A percentile compares a stretch with the other conserved stretches of the same genome.
phyloP scores from a whole-genome alignment of 306 rosid species.

The Pterocarpus santalinus region DNA sequence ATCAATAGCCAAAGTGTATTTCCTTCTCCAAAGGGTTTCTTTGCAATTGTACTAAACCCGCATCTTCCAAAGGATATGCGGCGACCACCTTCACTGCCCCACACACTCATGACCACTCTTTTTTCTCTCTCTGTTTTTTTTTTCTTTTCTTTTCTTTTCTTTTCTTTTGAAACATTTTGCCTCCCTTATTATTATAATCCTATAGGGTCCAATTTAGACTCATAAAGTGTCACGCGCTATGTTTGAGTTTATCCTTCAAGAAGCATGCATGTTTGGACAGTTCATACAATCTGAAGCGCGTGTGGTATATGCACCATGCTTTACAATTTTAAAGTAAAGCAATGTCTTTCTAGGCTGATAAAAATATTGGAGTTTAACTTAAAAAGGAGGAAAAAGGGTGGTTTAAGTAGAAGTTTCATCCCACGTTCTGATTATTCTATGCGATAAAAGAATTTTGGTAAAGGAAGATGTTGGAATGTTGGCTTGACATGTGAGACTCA shows the following conservation, averaged over 20 bases:
- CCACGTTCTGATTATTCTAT: constrained; percentile 11
- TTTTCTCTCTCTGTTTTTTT: neutral
- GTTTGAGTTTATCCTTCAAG: neutral
- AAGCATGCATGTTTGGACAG: neutral
- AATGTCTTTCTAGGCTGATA: constrained; percentile 18
- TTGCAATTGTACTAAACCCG: constrained; percentile 31
- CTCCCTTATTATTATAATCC: neutral
- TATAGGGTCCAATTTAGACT: neutral
- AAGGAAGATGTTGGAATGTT: neutral
- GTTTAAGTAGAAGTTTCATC: constrained; percentile 28
- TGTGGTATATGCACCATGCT: neutral
- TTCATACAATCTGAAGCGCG: constrained; percentile 23
- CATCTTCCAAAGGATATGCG: constrained; percentile 67
- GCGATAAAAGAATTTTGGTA: constrained; percentile 4
- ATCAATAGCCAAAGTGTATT: constrained; percentile 18
- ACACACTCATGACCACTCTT: constrained; percentile 31
- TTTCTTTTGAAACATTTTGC: neutral
- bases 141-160: neutral
- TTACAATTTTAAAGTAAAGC: neutral
- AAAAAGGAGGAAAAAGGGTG: neutral
- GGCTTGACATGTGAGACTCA: constrained; percentile 44
- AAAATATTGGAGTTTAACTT: neutral
- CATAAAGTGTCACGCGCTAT: constrained; percentile 19
- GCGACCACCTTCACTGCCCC: constrained; percentile 48
- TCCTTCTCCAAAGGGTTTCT: constrained; percentile 26